Percentiles rank a stretch among this genome's conserved stretches.
These are phyloP conservation scores for Ambrosia trifida DNA, from an alignment of 129 eudicot genomes.

Conservation along the genomic window DNA sequence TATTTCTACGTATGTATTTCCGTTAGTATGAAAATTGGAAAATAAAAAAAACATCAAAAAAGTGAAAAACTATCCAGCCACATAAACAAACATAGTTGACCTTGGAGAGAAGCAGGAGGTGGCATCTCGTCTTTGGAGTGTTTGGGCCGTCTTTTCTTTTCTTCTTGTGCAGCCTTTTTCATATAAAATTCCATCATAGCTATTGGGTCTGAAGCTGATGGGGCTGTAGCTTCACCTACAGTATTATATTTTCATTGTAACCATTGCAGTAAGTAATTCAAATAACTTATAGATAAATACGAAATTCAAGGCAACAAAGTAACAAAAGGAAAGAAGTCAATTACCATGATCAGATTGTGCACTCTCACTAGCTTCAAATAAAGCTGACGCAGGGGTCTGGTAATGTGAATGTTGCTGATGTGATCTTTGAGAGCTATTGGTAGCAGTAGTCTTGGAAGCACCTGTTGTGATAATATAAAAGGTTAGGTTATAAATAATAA, in stretches of 20 bases:
- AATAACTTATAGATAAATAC: background rate
- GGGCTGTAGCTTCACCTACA: conserved; percentile 54
- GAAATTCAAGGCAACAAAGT: conserved; percentile 3
- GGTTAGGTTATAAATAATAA: background rate
- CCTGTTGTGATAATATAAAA: conserved; percentile 32
- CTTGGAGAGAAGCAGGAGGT: conserved; percentile 76
- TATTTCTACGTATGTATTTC: background rate
- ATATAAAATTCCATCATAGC: conserved; percentile 80
- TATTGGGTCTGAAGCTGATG: conserved; percentile 60
- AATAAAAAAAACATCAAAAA: background rate
- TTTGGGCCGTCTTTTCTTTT: conserved; percentile 56
- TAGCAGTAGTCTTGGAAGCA: conserved; percentile 29
- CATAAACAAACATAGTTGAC: conserved; percentile 26
- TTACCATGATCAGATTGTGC: conserved; percentile 46
- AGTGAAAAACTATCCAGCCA: background rate
- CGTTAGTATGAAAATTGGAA: background rate
- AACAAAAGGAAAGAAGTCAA: conserved; percentile 6
- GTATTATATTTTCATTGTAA: conserved; percentile 1
- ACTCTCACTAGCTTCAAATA: conserved; percentile 58
- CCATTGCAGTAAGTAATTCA: background rate
- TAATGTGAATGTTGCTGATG: conserved; percentile 52
- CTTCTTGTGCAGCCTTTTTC: conserved; percentile 79
- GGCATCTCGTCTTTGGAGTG: conserved; percentile 82
- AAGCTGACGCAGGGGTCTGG: conserved; percentile 86
- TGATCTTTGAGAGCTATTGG: conserved; percentile 42